A percentile compares a stretch with the other conserved stretches of the same genome.
Conservation (phyloP, 2,329 filamentous ascomycete genomes). For the Fusarium sp. region DNA sequence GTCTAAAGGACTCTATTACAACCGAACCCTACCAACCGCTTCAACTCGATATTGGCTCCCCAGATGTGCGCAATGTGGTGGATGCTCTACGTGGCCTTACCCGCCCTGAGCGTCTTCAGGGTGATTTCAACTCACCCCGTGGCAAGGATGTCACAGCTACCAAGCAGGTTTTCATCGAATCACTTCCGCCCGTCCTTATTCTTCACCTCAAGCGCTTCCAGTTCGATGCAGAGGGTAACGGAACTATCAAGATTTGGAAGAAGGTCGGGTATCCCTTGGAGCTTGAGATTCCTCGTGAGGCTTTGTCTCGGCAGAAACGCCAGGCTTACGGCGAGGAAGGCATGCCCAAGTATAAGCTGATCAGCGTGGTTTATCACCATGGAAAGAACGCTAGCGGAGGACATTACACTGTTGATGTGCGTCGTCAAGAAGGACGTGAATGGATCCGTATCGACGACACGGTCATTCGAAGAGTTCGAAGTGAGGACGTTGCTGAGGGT, state of each 20-base stretch:
- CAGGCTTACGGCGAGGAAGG: conserved; percentile 72
- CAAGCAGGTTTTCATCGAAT: conserved; percentile 96
- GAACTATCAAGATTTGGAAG: conserved; percentile 98
- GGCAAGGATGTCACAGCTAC: conserved; percentile 82
- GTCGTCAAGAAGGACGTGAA: conserved; percentile 91
- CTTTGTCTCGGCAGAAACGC: conserved; percentile 79
- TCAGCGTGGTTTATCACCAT: conserved; percentile 94
- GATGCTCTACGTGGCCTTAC: conserved; percentile 90
- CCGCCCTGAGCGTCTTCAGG: conserved; percentile 83
- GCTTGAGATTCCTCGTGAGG: conserved; percentile 90
- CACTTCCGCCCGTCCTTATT: conserved; percentile 88
- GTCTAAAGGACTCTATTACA: conserved; percentile 89
- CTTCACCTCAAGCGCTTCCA: conserved; percentile 98
- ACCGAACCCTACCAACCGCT: conserved; percentile 93
- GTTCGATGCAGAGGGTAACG: conserved; percentile 82
- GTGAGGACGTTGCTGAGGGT: conserved; percentile 88
- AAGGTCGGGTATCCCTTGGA: conserved; percentile 95
- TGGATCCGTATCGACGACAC: conserved; percentile 98
- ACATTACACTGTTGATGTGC: conserved; percentile 97
- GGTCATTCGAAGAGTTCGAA: conserved; percentile 82
- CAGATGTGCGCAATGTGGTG: conserved; percentile 87
- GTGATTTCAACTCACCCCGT: conserved; percentile 82
- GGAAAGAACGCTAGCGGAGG: conserved; percentile 96
- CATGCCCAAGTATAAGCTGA: conserved; percentile 85
- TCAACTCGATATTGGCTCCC: conserved; percentile 91